These are phyloP conservation scores for Crithidia acanthocephali DNA, from an alignment of 208 protist genomes.

Conservation along the genomic window DNA sequence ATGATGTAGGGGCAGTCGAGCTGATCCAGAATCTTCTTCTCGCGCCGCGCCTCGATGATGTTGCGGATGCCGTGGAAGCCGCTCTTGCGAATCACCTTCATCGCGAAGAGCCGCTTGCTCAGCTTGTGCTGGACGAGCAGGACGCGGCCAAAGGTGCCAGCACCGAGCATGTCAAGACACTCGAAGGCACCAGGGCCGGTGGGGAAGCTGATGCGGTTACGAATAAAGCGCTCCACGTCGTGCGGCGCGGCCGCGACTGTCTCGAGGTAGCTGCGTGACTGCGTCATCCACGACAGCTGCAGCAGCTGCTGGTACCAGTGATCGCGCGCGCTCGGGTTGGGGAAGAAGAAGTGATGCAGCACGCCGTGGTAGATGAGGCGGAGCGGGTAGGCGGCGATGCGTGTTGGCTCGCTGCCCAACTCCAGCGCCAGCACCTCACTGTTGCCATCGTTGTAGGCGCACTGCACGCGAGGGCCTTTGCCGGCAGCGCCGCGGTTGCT, in stretches of 20 bases:
- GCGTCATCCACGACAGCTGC: constrained; percentile 38
- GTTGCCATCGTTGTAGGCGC: constrained; percentile 14
- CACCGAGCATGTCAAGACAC: constrained; percentile 65
- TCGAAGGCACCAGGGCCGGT: constrained; percentile 58
- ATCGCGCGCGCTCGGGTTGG: constrained; percentile 45
- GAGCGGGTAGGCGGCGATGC: constrained; percentile 55
- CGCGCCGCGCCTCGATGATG: constrained; percentile 69
- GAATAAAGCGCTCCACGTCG: constrained; percentile 42
- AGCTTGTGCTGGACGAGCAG: constrained; percentile 72
- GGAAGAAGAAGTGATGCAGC: constrained; percentile 76
- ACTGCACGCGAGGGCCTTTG: constrained; percentile 9
- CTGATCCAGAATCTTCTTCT: constrained; percentile 65
- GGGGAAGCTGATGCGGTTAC: constrained; percentile 44
- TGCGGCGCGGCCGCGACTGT: constrained; percentile 32
- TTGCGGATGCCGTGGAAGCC: constrained; percentile 59
- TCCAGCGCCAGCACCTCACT: constrained; percentile 15
- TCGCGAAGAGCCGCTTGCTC: constrained; percentile 57
- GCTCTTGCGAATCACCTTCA: constrained; percentile 79
- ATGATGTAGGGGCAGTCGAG: constrained; percentile 90
- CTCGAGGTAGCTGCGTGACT: constrained; percentile 24
- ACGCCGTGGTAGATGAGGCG: constrained; percentile 48
- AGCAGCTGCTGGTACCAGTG: constrained; percentile 51
- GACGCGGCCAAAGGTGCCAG: constrained; percentile 78
- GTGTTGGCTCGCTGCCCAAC: constrained; percentile 24
- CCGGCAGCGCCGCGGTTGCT: not conserved